Base-by-base conservation (phyloP, 805 yeast genomes). In the Ogataea zsoltii region DNA sequence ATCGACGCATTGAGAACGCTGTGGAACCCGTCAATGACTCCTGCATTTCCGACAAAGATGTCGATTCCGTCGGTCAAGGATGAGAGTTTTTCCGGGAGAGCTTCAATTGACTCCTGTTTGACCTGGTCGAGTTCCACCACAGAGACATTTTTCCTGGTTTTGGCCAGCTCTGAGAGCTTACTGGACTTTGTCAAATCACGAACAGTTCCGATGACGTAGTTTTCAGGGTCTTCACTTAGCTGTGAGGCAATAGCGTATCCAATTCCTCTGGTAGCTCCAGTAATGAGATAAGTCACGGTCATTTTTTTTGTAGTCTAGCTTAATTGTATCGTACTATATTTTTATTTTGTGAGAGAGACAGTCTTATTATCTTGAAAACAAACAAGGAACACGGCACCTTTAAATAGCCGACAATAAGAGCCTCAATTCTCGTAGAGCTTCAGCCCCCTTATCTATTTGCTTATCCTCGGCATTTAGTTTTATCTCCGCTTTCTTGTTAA, bases 181-280 rank as follows among this genome's bases (percentile, higher is more conserved):
- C 57, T 21, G n/a, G 46, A 29, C 32, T 32, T 21, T 7, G 46
- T 7, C 19, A 28, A 25, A 30, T 44, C 32, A 31, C 47, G 41
- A 11, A 38, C 33, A 13, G 49, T 15, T 0, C 62, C 65, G 33
- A 64, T 48, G 13, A 67, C 62, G 6, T 34, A 16, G 40, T 53
- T 58, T 11, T 50, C 36, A 25, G 58, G 38, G 6, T 53, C 44
- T 6, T 45, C 41, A 26, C 62, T 52, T 17, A 70, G 49, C 32
- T 55, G 54, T 33, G 62, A 58, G 2, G 57, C 64, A 7, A 71
- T 51, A 1, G 57, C 61, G 14, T 60, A 59, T 5, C 77, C 77
- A 40, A 73, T 66, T 3, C 77, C 77, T 44, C 71, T 60, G 17
- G 72, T 68, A 16, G 72, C 72, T 12, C 79, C 77, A 2, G 74